Percentiles rank a stretch among this genome's conserved stretches.
phyloP scores from a whole-genome alignment of 2,329 filamentous ascomycete genomes.

The Fusarium devonianum region DNA sequence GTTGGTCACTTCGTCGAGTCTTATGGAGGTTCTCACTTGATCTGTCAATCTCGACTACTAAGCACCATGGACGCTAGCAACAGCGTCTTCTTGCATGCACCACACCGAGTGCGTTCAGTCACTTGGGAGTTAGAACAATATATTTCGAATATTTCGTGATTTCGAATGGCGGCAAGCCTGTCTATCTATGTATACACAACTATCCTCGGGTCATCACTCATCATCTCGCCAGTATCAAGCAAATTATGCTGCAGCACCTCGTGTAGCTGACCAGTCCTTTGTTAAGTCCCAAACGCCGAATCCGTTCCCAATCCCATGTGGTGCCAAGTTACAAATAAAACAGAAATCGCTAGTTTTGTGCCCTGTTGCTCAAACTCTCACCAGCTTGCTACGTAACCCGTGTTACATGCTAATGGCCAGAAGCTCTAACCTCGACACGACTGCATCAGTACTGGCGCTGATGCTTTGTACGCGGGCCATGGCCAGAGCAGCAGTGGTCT shows the following conservation, averaged over 20 bases:
- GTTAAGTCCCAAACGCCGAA: conserved; percentile 35
- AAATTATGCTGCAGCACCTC: conserved; percentile 36
- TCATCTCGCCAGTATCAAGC: conserved; percentile 35
- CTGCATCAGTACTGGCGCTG: conserved; percentile 48
- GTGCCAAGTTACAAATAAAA: conserved; percentile 30
- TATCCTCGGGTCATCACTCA: conserved; percentile 40
- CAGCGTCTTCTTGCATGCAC: no score
- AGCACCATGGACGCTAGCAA: background rate
- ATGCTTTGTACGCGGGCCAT: conserved; percentile 61
- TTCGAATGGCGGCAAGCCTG: conserved; percentile 38
- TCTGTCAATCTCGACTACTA: background rate
- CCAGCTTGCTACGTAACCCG: background rate
- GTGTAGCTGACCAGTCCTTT: conserved; percentile 25
- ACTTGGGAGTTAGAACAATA: background rate
- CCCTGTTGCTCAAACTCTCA: conserved; percentile 13
- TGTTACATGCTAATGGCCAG: conserved; percentile 47
- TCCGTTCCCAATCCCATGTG: conserved; percentile 28
- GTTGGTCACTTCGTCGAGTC: no score
- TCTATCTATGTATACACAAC: conserved; percentile 43
- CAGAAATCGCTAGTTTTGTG: conserved; percentile 37
- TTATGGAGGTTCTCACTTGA: no score
- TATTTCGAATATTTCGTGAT: conserved; percentile 31
- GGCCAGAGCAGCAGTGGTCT: conserved; percentile 52
- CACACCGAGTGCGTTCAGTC: no score
- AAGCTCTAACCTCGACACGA: conserved; percentile 49